phyloP scores from a whole-genome alignment of 2,329 filamentous ascomycete species.

The Aspergillus melleus region DNA sequence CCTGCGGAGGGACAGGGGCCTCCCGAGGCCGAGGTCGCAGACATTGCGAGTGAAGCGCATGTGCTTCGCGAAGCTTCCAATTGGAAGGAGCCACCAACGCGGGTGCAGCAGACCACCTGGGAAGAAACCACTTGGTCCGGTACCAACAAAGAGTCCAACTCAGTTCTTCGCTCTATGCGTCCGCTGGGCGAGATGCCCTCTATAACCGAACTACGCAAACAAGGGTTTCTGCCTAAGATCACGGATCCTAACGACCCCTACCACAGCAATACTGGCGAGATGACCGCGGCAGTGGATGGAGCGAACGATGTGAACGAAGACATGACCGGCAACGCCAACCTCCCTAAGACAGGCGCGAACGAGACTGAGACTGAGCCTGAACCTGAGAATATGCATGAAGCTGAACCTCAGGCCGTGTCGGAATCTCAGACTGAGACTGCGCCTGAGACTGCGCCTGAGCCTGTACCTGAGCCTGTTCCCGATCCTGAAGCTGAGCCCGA shows the following conservation, averaged over 20 bases:
- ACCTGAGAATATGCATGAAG: constrained; percentile 11
- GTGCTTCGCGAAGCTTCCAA: constrained; percentile 10
- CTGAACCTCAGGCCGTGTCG: constrained; percentile 12
- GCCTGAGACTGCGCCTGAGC: not conserved
- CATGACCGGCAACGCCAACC: not conserved
- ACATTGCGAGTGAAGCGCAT: constrained; percentile 13
- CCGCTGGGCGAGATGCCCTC: constrained; percentile 73
- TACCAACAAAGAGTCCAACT: constrained; percentile 60
- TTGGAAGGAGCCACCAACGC: constrained; percentile 60
- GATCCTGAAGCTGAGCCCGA: constrained; percentile 15
- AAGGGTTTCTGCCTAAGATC: constrained; percentile 31
- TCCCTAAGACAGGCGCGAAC: constrained; percentile 34
- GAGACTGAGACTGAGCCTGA: constrained; percentile 28
- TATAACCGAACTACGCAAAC: constrained; percentile 57
- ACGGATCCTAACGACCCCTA: not conserved
- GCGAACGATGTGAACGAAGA: not conserved
- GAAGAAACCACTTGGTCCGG: constrained; percentile 65
- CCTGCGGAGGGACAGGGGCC: constrained; percentile 20
- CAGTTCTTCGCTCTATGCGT: constrained; percentile 80
- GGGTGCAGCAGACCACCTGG: constrained; percentile 64
- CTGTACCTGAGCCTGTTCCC: constrained; percentile 14
- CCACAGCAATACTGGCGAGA: not conserved
- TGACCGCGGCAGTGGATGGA: not conserved
- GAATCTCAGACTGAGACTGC: constrained; percentile 5
- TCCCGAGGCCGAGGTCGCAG: constrained; percentile 1